Percentiles rank a stretch among this genome's conserved stretches.
phyloP scores from a whole-genome alignment of 2,329 filamentous ascomycete genomes.

The Penicillium nordicum region DNA sequence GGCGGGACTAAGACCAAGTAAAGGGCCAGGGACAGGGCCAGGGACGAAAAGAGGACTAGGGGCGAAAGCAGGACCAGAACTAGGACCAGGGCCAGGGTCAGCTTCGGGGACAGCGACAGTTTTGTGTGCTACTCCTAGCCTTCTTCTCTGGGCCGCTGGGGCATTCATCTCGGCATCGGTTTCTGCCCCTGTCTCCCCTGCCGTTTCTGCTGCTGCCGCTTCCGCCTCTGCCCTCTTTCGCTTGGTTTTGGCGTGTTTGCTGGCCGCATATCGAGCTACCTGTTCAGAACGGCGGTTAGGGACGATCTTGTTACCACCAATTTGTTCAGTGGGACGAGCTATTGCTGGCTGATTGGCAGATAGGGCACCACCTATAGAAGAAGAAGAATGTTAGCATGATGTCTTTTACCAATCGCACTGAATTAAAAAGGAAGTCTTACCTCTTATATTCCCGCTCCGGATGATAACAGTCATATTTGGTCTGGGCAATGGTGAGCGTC shows the following conservation, averaged over 20 bases:
- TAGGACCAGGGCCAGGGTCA: not conserved
- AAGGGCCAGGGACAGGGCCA: too few species aligned
- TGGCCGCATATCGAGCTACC: not conserved
- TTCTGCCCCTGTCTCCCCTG: too few species aligned
- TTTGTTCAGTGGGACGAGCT: not conserved
- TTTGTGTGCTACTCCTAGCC: too few species aligned
- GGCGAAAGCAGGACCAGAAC: not conserved
- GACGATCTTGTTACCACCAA: not conserved
- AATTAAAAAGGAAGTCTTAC: not conserved
- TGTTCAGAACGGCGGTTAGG: not conserved
- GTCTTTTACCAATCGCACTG: not conserved
- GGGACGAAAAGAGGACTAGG: too few species aligned
- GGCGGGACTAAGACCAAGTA: too few species aligned
- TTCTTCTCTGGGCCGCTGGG: not conserved
- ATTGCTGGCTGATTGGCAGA: not conserved
- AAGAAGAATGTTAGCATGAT: not conserved
- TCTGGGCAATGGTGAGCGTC: not conserved
- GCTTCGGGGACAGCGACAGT: not conserved
- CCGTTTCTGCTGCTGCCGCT: not conserved
- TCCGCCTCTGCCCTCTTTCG: not conserved
- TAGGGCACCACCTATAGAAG: not conserved
- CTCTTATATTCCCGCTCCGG: not conserved
- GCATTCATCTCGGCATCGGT: not conserved
- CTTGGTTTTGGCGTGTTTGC: not conserved
- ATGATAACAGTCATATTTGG: slow-evolving; percentile 1